These are phyloP conservation scores for Geotrichum fermentans DNA, from an alignment of 1,139 yeast species.

Conservation along the genomic window DNA sequence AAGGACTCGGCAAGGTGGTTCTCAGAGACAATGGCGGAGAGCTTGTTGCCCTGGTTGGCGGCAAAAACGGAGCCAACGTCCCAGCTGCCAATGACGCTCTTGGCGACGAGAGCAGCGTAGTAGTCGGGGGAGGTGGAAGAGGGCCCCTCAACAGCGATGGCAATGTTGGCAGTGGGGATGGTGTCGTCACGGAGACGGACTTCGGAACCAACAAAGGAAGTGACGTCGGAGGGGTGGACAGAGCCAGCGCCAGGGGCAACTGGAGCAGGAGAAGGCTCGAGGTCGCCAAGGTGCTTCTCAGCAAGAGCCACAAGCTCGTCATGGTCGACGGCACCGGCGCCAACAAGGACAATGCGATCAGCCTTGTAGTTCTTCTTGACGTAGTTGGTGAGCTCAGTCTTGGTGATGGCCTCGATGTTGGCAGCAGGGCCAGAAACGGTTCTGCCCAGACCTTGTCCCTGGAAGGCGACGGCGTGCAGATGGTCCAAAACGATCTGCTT, in stretches of 20 bases:
- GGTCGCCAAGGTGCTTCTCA: conserved; percentile 67
- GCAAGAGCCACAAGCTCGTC: conserved; percentile 78
- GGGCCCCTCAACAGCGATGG: conserved; percentile 92
- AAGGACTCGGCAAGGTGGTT: conserved; percentile 84
- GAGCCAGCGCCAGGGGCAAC: conserved; percentile 68
- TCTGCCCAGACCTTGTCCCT: conserved; percentile 88
- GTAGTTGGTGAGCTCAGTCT: conserved; percentile 71
- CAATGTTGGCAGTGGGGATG: conserved; percentile 85
- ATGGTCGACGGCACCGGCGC: conserved; percentile 92
- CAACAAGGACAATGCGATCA: conserved; percentile 95
- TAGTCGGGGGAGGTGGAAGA: conserved; percentile 96
- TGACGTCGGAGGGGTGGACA: conserved; percentile 57
- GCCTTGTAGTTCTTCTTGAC: conserved; percentile 87
- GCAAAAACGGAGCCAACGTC: conserved; percentile 88
- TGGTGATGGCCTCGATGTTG: conserved; percentile 72
- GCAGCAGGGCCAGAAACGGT: conserved; percentile 93
- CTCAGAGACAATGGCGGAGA: conserved; percentile 70
- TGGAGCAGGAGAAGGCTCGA: conserved; percentile 60
- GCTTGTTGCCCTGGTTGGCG: conserved; percentile 81
- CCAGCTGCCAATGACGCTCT: conserved; percentile 96
- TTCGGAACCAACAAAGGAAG: conserved; percentile 82
- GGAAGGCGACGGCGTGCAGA: conserved; percentile 86
- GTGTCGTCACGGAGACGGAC: conserved; percentile 76
- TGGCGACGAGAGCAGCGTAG: conserved; percentile 91
- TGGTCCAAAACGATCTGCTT: conserved; percentile 99